phyloP scores from a whole-genome alignment of 1,284 basidiomycete species.

The Irpex sp. region DNA sequence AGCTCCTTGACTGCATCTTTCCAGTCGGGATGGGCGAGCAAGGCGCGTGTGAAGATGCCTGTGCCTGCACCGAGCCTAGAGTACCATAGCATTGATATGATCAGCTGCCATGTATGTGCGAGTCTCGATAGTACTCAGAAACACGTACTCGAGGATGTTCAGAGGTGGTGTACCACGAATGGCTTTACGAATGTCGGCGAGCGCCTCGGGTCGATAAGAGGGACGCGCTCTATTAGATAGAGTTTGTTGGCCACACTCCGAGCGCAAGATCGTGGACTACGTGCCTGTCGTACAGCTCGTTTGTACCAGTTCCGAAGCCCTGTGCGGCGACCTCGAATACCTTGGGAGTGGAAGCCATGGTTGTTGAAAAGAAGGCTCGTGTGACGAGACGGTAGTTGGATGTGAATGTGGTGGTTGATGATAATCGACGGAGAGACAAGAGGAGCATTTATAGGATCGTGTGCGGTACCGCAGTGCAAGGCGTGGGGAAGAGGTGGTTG shows the following conservation, averaged over 20 bases:
- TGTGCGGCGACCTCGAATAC: conserved; percentile 55
- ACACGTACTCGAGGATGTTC: conserved; percentile 68
- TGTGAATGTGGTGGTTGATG: neutral
- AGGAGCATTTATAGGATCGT: neutral
- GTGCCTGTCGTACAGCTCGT: conserved; percentile 72
- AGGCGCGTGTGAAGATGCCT: conserved; percentile 75
- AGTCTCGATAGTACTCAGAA: neutral
- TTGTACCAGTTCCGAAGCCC: conserved; percentile 70
- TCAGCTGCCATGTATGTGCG: neutral
- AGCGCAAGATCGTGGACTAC: conserved; percentile 4
- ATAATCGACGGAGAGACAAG: neutral
- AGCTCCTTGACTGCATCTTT: conserved; percentile 44
- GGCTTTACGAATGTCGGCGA: conserved; percentile 52
- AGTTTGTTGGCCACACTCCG: neutral
- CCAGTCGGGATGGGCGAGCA: conserved; percentile 62
- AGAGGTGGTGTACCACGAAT: conserved; percentile 38
- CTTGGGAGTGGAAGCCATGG: conserved; percentile 4
- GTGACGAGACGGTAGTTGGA: neutral
- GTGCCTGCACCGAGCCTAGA: conserved; percentile 69
- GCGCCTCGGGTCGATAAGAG: conserved; percentile 58
- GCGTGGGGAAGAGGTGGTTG: neutral
- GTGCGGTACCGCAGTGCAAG: neutral
- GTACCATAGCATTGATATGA: neutral
- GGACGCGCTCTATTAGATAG: conserved; percentile 52
- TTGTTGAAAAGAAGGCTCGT: neutral